Base-by-base conservation (phyloP, 2,329 filamentous ascomycete genomes). In the Coniochaeta sp. region DNA sequence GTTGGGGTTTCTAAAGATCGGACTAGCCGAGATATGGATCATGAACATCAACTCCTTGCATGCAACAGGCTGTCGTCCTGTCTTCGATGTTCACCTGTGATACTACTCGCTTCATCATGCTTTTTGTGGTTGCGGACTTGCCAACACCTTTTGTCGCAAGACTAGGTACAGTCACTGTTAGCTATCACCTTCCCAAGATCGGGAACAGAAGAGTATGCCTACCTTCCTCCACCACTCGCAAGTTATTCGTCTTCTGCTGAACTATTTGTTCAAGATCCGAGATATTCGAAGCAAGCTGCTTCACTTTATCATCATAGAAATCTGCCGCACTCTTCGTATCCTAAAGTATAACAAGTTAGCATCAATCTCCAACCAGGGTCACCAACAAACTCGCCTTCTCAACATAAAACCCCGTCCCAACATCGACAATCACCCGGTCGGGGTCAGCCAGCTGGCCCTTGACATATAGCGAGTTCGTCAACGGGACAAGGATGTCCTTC, bases 381-480 rank as follows among this genome's bases (percentile, higher is more conserved):
- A 3, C 5, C 40, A 26, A 60, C 31, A 33, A 33, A 11, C 70
- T 60, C 65, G 89, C 88, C 85, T 99, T 99, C 76, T 98, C 93
- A 59, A 98, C 88, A 70, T 92, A 93, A 73, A 96, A 98, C 0
- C 93, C 93, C 0, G 93, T 98, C 22, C 93, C 93, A 22, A 97
- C 86, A 73, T 98, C 93, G 44, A 98, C 91, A 61, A 98, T 81
- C 7, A 96, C 91, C 63, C 86, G 87, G 61, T 90, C 84, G 1
- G 88, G 82, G 73, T 88, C 85, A 54, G 89, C 82, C 44, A 98
- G 80, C 43, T 83, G 87, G 34, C 93, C 96, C 28, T 89, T 89
- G 17, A 99, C 93, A 75, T 99, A 99, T 33, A 99, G 83, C 0
- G 93, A 97, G 68, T 90, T 95, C 14, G 95, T 99, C 63, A 99